Percentiles rank a stretch among this genome's conserved stretches.
Conservation (phyloP, 192 early-diverging fungal genomes). For the Chytriomyces sp. region DNA sequence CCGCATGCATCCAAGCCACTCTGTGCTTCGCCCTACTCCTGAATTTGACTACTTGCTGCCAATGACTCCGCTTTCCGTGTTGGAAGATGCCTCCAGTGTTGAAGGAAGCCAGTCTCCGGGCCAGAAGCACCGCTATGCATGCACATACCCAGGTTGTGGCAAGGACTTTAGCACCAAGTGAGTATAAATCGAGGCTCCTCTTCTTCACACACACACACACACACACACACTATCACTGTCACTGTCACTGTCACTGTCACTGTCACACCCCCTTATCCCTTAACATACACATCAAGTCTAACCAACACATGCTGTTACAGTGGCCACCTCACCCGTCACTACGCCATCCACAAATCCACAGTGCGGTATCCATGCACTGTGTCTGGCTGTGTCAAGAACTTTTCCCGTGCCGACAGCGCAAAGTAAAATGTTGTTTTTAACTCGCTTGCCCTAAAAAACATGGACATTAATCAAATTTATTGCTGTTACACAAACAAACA, state of each 20-base stretch:
- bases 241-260: no score
- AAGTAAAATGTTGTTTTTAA: background rate
- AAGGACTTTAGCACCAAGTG: constrained; percentile 17
- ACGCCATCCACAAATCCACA: background rate
- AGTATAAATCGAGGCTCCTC: background rate
- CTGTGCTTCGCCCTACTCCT: background rate
- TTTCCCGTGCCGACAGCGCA: constrained; percentile 9
- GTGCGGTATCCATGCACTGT: constrained; percentile 7
- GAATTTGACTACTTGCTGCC: background rate
- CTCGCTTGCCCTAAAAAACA: background rate
- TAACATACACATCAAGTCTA: no score
- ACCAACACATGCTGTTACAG: no score
- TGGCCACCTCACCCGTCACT: background rate
- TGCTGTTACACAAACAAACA: no score
- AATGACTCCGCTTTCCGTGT: background rate
- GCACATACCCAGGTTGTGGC: background rate
- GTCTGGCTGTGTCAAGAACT: background rate
- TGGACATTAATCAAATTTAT: background rate
- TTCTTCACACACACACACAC: background rate
- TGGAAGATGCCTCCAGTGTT: background rate
- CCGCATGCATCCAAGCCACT: background rate
- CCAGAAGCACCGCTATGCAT: background rate
- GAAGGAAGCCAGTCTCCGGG: no score
- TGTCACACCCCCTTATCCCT: no score
- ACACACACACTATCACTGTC: background rate